Base-by-base conservation (phyloP, 257 asterid genomes). In the Solanum medicagineum region DNA sequence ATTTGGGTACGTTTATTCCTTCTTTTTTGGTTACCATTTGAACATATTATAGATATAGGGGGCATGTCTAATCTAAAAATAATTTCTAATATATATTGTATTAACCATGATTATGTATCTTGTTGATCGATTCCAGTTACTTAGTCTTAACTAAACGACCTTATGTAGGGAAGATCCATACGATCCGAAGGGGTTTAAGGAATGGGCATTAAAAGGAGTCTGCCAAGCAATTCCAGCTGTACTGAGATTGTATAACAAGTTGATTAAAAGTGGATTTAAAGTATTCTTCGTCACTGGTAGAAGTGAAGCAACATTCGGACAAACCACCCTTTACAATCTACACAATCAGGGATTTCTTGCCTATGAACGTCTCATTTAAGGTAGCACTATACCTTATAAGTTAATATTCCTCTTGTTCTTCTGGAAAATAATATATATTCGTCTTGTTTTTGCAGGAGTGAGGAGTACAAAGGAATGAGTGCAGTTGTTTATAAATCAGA, bases 241-340 rank as follows among this genome's bases (percentile, higher is more conserved):
- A 80, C 88, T 87, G 42, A 85, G 81, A 59, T 59, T 93, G 91
- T 92, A 89, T 89, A 85, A 85, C 32, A 89, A 84, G 87, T 83
- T 93, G 91, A 42, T 89, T 47, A 51, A 26, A 3, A 53, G 53
- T 0, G 95, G 94, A 40, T 89, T 93, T 81, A 89, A 89, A 90
- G 93, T 93, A 11, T 91, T 93, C 85, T 87, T 93, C 9, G 83
- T 93, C 22, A 89, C 94, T 6, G 95, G 97, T 22, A 92, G 97
- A 81, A 91, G 89, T 69, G 95, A 90, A 57, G 91, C 86, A 40
- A 88, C 91, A 8, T 91, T 92, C n/a, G 92, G 91, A 16, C 85
- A 82, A 65, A 90, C 87, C 40, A 93, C 97, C 26, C 16, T 59
- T n/a, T 32, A 81, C 19, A 93, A 92, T 84, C 63, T 93, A 81